These are phyloP conservation scores for Pelargonium myrrhifolium DNA, from an alignment of 441 rosid genomes.

Conservation along the genomic window DNA sequence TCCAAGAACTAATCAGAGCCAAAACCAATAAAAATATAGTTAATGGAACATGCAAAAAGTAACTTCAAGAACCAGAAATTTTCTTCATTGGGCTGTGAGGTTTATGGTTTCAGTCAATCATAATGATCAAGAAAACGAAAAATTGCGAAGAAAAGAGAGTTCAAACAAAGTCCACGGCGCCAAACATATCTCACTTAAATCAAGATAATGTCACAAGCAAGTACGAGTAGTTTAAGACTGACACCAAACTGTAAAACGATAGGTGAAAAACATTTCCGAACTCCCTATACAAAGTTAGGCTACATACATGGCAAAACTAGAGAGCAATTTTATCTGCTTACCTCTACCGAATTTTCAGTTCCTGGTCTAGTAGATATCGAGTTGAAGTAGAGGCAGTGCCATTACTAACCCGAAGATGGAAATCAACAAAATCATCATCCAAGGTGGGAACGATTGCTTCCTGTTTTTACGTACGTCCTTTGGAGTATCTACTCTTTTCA, in stretches of 20 bases:
- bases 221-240: neutral
- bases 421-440: slow-evolving; percentile 75
- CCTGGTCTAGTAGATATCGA: slow-evolving; percentile 24
- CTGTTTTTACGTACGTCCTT: slow-evolving; percentile 39
- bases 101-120: neutral
- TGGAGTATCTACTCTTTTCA: slow-evolving; percentile 22
- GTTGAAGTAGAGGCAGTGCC: slow-evolving; percentile 94
- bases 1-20: slow-evolving; percentile 37
- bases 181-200: neutral
- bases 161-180: neutral
- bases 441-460: slow-evolving; percentile 65
- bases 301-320: neutral
- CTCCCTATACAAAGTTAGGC: slow-evolving; percentile 2
- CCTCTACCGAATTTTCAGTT: slow-evolving; percentile 17
- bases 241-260: neutral
- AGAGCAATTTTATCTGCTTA: slow-evolving; percentile 14
- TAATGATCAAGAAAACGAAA: neutral
- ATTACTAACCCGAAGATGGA: slow-evolving; percentile 82
- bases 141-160: neutral
- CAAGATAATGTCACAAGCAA: neutral
- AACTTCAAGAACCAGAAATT: neutral
- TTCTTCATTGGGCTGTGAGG: neutral
- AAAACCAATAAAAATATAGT: neutral
- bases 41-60: no score
- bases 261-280: neutral